Evolutionary conservation across 2,329 filamentous ascomycete genomes (phyloP).

Genomic region (Trichoderma citrinoviride): DNA sequence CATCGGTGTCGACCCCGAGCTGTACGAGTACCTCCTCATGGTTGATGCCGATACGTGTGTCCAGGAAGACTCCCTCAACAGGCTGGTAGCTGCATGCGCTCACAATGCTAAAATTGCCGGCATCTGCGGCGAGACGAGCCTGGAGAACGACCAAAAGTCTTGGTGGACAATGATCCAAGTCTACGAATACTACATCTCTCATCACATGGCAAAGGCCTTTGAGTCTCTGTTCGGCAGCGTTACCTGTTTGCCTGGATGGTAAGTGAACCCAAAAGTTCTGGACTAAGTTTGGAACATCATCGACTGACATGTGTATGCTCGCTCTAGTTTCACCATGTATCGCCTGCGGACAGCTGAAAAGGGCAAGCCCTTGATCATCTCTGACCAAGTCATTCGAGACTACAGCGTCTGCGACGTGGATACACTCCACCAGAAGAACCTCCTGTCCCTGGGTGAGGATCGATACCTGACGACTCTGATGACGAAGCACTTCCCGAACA

Average conservation of each 20-base stretch:
- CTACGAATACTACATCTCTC: conserved; percentile 99
- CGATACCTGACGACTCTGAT: conserved; percentile 95
- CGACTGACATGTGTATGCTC: not conserved
- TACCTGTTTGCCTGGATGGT: conserved; percentile 98
- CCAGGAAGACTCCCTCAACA: conserved; percentile 85
- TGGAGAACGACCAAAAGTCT: conserved; percentile 90
- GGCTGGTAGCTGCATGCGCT: conserved; percentile 86
- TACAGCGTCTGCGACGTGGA: conserved; percentile 89
- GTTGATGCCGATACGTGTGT: conserved; percentile 97
- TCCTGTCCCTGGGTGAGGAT: conserved; percentile 92
- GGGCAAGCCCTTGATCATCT: conserved; percentile 90
- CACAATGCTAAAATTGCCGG: conserved; percentile 95
- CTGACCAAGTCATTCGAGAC: conserved; percentile 80
- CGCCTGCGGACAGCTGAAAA: conserved; percentile 90
- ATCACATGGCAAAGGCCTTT: conserved; percentile 94
- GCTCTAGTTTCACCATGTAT: conserved; percentile 92
- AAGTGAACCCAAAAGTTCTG: conserved; percentile 43
- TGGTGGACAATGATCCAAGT: conserved; percentile 99
- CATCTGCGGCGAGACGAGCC: conserved; percentile 93
- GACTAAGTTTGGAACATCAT: not conserved
- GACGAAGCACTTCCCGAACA: conserved; percentile 94
- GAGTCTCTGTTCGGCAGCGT: conserved; percentile 97
- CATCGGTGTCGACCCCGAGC: conserved; percentile 93
- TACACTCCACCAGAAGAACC: conserved; percentile 95
- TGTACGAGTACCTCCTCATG: conserved; percentile 97